phyloP scores from a whole-genome alignment of 2,329 filamentous ascomycete species.

The Cladosporium sp. region DNA sequence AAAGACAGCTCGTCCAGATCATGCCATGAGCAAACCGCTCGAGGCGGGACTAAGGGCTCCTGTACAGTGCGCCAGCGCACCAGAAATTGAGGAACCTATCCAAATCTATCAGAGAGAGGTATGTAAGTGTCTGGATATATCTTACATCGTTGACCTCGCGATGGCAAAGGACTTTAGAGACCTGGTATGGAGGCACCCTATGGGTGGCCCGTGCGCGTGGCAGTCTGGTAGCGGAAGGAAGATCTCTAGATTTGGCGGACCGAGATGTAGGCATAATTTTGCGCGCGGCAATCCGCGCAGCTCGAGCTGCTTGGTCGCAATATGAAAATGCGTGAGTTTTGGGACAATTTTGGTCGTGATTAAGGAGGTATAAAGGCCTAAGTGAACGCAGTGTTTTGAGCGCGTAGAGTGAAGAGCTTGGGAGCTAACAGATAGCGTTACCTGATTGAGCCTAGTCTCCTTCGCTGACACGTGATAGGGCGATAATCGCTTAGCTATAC shows the following conservation, averaged over 20 bases:
- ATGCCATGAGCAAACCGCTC: constrained; percentile 42
- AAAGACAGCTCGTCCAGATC: constrained; percentile 34
- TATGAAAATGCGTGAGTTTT: background rate
- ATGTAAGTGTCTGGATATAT: constrained; percentile 3
- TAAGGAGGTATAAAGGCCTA: background rate
- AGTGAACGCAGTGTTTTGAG: background rate
- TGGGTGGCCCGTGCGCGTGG: constrained; percentile 19
- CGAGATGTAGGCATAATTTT: background rate
- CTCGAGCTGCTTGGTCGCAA: background rate
- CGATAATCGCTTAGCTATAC: background rate
- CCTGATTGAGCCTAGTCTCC: background rate
- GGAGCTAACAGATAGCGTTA: background rate
- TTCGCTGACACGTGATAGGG: background rate
- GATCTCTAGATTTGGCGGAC: background rate
- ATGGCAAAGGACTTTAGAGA: constrained; percentile 27
- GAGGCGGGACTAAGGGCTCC: constrained; percentile 13
- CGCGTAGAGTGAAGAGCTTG: background rate
- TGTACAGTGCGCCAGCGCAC: constrained; percentile 35
- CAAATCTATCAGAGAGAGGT: constrained; percentile 1
- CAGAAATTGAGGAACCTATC: constrained; percentile 39
- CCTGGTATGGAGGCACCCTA: constrained; percentile 18
- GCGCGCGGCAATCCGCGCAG: background rate
- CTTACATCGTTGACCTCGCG: constrained; percentile 25
- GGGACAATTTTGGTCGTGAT: background rate
- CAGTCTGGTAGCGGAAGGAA: background rate